Conservation (phyloP, 2,329 filamentous ascomycete genomes). For the Ophiocordyceps australis region DNA sequence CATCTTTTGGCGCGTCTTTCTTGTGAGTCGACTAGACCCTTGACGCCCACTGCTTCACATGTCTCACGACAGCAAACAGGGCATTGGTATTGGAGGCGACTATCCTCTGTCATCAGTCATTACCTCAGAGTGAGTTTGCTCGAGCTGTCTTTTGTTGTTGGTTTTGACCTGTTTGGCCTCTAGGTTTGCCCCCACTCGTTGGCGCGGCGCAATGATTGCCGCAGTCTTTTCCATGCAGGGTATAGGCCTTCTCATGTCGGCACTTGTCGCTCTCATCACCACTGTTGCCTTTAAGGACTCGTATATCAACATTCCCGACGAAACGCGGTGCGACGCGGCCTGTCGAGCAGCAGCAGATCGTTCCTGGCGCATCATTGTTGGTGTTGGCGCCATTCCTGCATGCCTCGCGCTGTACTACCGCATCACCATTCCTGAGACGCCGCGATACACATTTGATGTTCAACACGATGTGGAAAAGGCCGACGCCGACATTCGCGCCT, state of each 20-base stretch:
- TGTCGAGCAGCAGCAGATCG: constrained; percentile 59
- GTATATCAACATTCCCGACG: constrained; percentile 21
- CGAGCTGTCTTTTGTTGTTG: constrained; percentile 65
- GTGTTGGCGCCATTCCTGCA: constrained; percentile 60
- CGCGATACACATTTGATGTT: constrained; percentile 69
- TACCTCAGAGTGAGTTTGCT: constrained; percentile 50
- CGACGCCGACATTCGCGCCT: constrained; percentile 50
- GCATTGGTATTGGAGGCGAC: constrained; percentile 64
- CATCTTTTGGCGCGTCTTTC: constrained; percentile 60
- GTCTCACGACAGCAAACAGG: constrained; percentile 15
- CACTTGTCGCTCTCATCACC: constrained; percentile 52
- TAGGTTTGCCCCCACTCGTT: constrained; percentile 63
- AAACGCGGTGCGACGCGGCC: constrained; percentile 32
- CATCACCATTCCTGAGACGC: constrained; percentile 71
- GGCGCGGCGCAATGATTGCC: constrained; percentile 70
- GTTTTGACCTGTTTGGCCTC: constrained; percentile 37
- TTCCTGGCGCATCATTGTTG: constrained; percentile 68
- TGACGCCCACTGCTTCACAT: not conserved
- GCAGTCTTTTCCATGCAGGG: constrained; percentile 77
- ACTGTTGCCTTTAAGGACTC: constrained; percentile 42
- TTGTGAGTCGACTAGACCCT: constrained; percentile 24
- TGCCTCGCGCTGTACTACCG: constrained; percentile 72
- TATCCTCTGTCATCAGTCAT: constrained; percentile 70
- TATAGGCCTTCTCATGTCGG: constrained; percentile 57
- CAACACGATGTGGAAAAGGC: constrained; percentile 59